Percentiles rank a stretch among this genome's conserved stretches.
phyloP scores from a whole-genome alignment of 1,139 yeast genomes.

The Debaryomycetaceae sp. region DNA sequence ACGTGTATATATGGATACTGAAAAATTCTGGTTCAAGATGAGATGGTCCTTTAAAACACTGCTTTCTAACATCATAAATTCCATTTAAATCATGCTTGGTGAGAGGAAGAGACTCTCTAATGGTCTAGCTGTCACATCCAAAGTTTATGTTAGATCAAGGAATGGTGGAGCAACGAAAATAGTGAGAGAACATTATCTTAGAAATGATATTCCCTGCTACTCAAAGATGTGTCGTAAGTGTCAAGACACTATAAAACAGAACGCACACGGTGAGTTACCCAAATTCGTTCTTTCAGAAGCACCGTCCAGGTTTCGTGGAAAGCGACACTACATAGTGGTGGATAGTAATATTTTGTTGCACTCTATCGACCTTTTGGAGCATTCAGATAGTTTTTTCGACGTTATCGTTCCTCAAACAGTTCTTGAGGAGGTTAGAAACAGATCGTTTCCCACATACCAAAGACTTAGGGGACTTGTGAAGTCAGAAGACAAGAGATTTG shows the following conservation, averaged over 20 bases:
- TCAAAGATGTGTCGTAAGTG: slow-evolving; percentile 70
- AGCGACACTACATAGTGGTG: slow-evolving; percentile 69
- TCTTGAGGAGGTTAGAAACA: slow-evolving; percentile 85
- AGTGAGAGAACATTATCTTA: slow-evolving; percentile 88
- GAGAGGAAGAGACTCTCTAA: slow-evolving; percentile 45
- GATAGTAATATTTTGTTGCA: slow-evolving; percentile 88
- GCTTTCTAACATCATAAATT: too few species aligned
- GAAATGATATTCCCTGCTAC: slow-evolving; percentile 90
- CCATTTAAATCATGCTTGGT: slow-evolving; percentile 11
- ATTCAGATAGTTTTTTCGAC: slow-evolving; percentile 73
- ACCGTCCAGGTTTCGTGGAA: slow-evolving; percentile 38
- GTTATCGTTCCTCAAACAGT: slow-evolving; percentile 93
- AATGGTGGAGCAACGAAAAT: slow-evolving; percentile 88
- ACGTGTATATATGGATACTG: background rate
- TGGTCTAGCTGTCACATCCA: slow-evolving; percentile 76
- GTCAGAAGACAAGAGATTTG: slow-evolving; percentile 78
- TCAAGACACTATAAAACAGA: slow-evolving; percentile 51
- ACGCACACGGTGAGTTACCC: slow-evolving; percentile 51
- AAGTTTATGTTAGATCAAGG: slow-evolving; percentile 87
- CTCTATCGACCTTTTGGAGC: slow-evolving; percentile 88
- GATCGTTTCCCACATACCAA: slow-evolving; percentile 84
- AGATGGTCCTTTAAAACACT: background rate
- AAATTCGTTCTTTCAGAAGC: slow-evolving; percentile 46
- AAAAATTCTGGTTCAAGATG: background rate
- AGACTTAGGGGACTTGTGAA: slow-evolving; percentile 75